phyloP scores from a whole-genome alignment of 208 protist species.

The Strigomonas culicis region DNA sequence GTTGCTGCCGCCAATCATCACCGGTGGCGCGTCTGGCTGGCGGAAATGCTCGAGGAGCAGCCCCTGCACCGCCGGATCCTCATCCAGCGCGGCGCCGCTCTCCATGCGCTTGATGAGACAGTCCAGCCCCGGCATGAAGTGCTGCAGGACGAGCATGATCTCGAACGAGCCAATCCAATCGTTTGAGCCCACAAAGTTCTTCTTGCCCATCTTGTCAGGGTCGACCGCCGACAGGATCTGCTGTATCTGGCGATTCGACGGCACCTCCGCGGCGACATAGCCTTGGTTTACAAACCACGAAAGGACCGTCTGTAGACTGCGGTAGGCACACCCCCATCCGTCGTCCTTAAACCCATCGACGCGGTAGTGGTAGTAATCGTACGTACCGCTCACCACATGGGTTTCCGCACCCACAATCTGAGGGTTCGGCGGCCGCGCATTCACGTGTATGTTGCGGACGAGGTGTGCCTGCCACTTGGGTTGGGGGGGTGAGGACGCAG shows the following conservation, averaged over 20 bases:
- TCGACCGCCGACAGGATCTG: slow-evolving; percentile 73
- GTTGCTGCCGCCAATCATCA: slow-evolving; percentile 96
- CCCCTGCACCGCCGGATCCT: slow-evolving; percentile 57
- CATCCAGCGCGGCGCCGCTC: slow-evolving; percentile 77
- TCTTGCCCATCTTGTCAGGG: slow-evolving; percentile 71
- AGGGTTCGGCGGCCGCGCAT: not conserved
- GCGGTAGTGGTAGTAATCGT: slow-evolving; percentile 96
- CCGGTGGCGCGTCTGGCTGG: slow-evolving; percentile 63
- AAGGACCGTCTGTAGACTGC: slow-evolving; percentile 86
- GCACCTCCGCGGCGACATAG: slow-evolving; percentile 40
- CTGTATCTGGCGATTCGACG: slow-evolving; percentile 79
- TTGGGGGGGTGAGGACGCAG: not conserved
- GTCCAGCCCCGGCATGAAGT: slow-evolving; percentile 65
- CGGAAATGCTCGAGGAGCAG: slow-evolving; percentile 86
- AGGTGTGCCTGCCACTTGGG: slow-evolving; percentile 29
- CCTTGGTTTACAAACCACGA: slow-evolving; percentile 80
- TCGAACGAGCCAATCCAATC: slow-evolving; percentile 96
- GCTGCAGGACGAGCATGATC: slow-evolving; percentile 86
- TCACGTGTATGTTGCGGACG: slow-evolving; percentile 37
- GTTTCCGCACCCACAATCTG: slow-evolving; percentile 35
- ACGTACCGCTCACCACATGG: slow-evolving; percentile 63
- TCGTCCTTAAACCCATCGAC: slow-evolving; percentile 92
- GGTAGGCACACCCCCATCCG: slow-evolving; percentile 96
- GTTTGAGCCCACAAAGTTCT: slow-evolving; percentile 84
- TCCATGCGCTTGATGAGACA: slow-evolving; percentile 87